Evolutionary conservation across 495 filamentous ascomycete genomes (phyloP).

Genomic region (Penicillium canariense): DNA sequence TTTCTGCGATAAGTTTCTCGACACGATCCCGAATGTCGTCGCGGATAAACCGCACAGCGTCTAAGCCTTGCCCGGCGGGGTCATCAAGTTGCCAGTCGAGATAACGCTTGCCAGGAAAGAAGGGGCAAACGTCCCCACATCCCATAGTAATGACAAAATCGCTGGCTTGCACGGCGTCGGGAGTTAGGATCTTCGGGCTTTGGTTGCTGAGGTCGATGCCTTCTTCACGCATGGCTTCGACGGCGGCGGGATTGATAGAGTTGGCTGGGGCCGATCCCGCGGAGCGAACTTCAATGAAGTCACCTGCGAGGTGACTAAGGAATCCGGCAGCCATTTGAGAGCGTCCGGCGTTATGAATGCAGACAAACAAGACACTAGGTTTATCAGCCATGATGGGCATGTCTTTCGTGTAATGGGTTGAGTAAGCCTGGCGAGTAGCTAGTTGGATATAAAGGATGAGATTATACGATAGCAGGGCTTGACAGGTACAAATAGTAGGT

Average conservation of each 20-base stretch:
- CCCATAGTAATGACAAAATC: constrained; percentile 33
- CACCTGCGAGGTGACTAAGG: constrained; percentile 24
- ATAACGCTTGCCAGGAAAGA: constrained; percentile 28
- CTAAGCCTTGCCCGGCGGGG: constrained; percentile 23
- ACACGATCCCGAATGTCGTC: constrained; percentile 21
- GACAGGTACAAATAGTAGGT: constrained; percentile 4
- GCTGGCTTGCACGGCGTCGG: constrained; percentile 24
- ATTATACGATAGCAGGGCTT: constrained; percentile 12
- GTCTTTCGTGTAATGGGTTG: constrained; percentile 8
- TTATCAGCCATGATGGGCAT: constrained; percentile 19
- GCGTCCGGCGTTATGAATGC: constrained; percentile 32
- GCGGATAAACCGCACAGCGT: constrained; percentile 22
- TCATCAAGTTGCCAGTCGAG: constrained; percentile 32
- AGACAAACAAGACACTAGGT: constrained; percentile 31
- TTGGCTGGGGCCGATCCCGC: constrained; percentile 27
- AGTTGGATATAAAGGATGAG: constrained; percentile 8
- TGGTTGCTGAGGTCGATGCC: constrained; percentile 28
- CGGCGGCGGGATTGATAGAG: constrained; percentile 27
- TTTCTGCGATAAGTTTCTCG: constrained; percentile 21
- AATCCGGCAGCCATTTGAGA: constrained; percentile 34
- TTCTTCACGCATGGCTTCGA: constrained; percentile 33
- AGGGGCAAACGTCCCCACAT: constrained; percentile 31
- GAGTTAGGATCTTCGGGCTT: constrained; percentile 27
- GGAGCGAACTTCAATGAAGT: constrained; percentile 28
- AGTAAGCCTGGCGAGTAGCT: constrained; percentile 8